A percentile compares a stretch with the other conserved stretches of the same genome.
These are phyloP conservation scores for Aciculosporium take DNA, from an alignment of 2,329 filamentous ascomycete species.

Conservation along the genomic window DNA sequence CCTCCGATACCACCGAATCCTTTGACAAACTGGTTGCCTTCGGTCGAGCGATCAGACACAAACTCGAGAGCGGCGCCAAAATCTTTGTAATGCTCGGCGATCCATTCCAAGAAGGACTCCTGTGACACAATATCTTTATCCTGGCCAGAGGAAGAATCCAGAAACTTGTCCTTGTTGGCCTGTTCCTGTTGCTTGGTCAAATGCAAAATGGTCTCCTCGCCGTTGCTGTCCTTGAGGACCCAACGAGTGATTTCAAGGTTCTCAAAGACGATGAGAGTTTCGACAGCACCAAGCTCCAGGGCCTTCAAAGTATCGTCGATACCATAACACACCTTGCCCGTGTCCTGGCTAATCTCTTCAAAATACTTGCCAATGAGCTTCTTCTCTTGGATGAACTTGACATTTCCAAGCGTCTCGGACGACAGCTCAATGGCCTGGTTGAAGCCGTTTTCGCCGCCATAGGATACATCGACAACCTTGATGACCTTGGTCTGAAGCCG, in stretches of 20 bases:
- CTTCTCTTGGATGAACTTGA: conserved; percentile 99
- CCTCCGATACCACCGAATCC: conserved; percentile 97
- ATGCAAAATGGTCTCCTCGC: conserved; percentile 62
- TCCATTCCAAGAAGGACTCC: conserved; percentile 96
- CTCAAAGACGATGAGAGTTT: conserved; percentile 92
- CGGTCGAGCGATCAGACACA: conserved; percentile 90
- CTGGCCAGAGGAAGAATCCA: conserved; percentile 89
- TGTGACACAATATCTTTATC: conserved; percentile 92
- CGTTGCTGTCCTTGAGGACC: conserved; percentile 67
- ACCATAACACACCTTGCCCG: conserved; percentile 92
- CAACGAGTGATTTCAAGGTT: conserved; percentile 91
- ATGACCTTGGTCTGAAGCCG: conserved; percentile 91
- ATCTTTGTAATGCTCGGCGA: conserved; percentile 95
- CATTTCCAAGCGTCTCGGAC: conserved; percentile 89
- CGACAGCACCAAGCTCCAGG: conserved; percentile 84
- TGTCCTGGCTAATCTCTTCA: conserved; percentile 96
- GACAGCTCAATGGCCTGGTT: conserved; percentile 97
- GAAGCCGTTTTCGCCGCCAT: conserved; percentile 98
- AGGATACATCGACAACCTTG: conserved; percentile 98
- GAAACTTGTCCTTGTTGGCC: conserved; percentile 64
- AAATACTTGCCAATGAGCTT: conserved; percentile 99
- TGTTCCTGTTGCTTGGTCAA: conserved; percentile 68
- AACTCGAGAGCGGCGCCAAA: conserved; percentile 94
- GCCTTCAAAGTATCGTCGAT: conserved; percentile 96
- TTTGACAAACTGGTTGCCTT: conserved; percentile 99